Conservation (phyloP, 129 eudicot species). For the Pulicaria dysenterica region DNA sequence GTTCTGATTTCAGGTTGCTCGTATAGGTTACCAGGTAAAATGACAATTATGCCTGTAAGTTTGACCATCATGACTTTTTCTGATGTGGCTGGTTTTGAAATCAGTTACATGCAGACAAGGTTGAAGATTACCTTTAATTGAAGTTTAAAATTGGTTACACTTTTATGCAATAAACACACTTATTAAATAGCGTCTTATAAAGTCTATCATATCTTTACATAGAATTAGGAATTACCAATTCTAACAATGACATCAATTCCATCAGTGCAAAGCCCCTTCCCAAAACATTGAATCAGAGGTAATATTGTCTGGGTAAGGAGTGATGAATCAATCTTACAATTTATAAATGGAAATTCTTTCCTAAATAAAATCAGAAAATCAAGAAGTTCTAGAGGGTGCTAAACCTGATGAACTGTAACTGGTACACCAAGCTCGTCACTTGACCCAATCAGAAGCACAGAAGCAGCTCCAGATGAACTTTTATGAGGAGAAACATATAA, state of each 20-base stretch:
- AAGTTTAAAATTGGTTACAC: background rate
- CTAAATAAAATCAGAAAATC: constrained; percentile 14
- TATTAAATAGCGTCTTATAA: background rate
- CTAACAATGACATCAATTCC: constrained; percentile 86
- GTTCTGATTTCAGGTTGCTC: background rate
- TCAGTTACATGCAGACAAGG: background rate
- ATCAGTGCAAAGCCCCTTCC: constrained; percentile 87
- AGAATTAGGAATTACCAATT: constrained; percentile 56
- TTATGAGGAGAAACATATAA: constrained; percentile 68
- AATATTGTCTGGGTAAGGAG: constrained; percentile 65
- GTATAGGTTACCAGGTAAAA: constrained; percentile 1
- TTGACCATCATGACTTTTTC: background rate
- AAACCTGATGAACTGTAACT: constrained; percentile 89
- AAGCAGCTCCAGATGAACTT: constrained; percentile 84
- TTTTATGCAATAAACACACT: constrained; percentile 15
- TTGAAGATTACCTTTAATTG: background rate
- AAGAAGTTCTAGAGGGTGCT: constrained; percentile 21
- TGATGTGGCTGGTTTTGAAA: background rate
- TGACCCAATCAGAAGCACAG: constrained; percentile 92
- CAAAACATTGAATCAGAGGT: constrained; percentile 83
- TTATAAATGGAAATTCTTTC: constrained; percentile 7
- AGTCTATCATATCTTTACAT: background rate
- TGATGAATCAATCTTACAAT: constrained; percentile 20
- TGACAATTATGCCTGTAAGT: background rate
- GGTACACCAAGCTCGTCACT: constrained; percentile 98